A percentile compares a stretch with the other conserved stretches of the same genome.
phyloP scores from a whole-genome alignment of 1,284 basidiomycete species.

The Trichosporon sp. region DNA sequence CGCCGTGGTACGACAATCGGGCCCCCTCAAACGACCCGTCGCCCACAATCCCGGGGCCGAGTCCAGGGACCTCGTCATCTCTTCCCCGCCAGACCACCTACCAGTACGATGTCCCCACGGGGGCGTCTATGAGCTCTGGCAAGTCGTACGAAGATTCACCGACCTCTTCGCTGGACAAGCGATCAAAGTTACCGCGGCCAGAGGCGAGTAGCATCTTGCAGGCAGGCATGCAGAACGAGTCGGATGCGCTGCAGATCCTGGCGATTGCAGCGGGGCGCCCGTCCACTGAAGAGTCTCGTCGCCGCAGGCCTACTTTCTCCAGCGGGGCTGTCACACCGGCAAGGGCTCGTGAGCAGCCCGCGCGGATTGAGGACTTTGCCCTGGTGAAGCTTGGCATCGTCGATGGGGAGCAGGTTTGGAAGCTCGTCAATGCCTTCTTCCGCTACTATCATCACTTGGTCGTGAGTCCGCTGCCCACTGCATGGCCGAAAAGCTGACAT shows the following conservation, averaged over 20 bases:
- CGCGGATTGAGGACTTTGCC: conserved; percentile 37
- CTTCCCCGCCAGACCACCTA: background rate
- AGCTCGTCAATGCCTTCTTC: conserved; percentile 46
- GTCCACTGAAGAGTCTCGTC: conserved; percentile 1
- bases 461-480: conserved; percentile 26
- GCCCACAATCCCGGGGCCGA: background rate
- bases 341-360: background rate
- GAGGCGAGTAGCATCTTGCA: conserved; percentile 44
- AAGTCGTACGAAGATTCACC: background rate
- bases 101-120: conserved; percentile 23
- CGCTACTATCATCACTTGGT: conserved; percentile 48
- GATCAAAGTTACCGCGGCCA: conserved; percentile 4
- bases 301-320: background rate
- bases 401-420: conserved; percentile 32
- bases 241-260: conserved; percentile 46
- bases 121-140: conserved; percentile 27
- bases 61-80: background rate
- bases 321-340: background rate
- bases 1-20: background rate
- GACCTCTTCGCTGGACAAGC: conserved; percentile 25
- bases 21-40: background rate
- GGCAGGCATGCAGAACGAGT: conserved; percentile 48
- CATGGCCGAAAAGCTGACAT: background rate
- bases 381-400: conserved; percentile 47
- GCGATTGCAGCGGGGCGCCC: conserved; percentile 35